These are phyloP conservation scores for Elsinoe ampelina DNA, from an alignment of 2,329 filamentous ascomycete genomes.

Conservation along the genomic window DNA sequence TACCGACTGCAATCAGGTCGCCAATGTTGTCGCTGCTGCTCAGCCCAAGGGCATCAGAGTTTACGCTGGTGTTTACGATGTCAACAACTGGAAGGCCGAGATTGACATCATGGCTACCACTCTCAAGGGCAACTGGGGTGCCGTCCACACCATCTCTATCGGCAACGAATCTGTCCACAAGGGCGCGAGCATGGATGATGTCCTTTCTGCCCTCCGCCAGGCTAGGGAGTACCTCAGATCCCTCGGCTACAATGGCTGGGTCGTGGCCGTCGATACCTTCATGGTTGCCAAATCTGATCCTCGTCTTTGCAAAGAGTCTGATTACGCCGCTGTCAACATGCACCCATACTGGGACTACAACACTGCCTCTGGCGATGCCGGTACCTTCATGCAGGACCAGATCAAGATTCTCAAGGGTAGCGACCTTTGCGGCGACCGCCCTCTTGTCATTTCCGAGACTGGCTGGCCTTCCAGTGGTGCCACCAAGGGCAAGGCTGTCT, in stretches of 20 bases:
- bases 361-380: constrained; percentile 51
- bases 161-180: constrained; percentile 75
- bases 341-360: constrained; percentile 75
- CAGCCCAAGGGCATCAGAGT: constrained; percentile 58
- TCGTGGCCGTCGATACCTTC: constrained; percentile 76
- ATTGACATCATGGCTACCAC: constrained; percentile 52
- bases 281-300: constrained; percentile 59
- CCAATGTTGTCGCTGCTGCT: constrained; percentile 53
- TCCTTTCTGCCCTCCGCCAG: constrained; percentile 49
- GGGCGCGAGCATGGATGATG: constrained; percentile 43
- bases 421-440: constrained; percentile 41
- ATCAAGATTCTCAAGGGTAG: constrained; percentile 32
- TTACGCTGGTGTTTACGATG: constrained; percentile 65
- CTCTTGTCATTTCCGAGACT: constrained; percentile 67
- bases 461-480: constrained; percentile 70
- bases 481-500: constrained; percentile 59
- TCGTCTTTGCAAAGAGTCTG: constrained; percentile 60
- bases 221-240: constrained; percentile 50
- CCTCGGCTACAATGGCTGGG: constrained; percentile 56
- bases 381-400: constrained; percentile 55
- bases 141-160: constrained; percentile 62
- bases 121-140: constrained; percentile 55
- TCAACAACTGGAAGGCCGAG: constrained; percentile 41
- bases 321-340: constrained; percentile 72
- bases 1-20: constrained; percentile 65